phyloP scores from a whole-genome alignment of 2,329 filamentous ascomycete species.

The Pyrenophora graminea region DNA sequence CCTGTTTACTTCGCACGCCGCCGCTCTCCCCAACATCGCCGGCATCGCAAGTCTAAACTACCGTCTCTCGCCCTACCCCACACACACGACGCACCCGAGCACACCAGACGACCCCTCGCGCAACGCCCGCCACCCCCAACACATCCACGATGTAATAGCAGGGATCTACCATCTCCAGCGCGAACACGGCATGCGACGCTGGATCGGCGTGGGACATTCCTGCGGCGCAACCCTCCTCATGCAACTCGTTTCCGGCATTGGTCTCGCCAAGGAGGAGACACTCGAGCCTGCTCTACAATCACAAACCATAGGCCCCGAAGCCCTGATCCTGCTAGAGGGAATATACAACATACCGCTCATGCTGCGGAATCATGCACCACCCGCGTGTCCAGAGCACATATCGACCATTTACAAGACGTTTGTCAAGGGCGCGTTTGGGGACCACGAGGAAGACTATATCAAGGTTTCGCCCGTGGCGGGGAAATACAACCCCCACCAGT shows the following conservation, averaged over 20 bases:
- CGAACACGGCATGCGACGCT: conserved; percentile 53
- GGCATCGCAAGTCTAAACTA: conserved; percentile 69
- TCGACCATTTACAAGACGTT: conserved; percentile 63
- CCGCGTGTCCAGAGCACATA: conserved; percentile 22
- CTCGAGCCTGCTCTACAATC: too few species aligned
- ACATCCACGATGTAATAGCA: conserved; percentile 61
- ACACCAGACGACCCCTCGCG: conserved; percentile 54
- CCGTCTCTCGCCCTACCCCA: conserved; percentile 60
- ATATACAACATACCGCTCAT: conserved; percentile 68
- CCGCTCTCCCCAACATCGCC: conserved; percentile 48
- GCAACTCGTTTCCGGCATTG: conserved; percentile 52
- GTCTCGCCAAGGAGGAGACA: conserved; percentile 3
- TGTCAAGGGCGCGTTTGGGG: conserved; percentile 64
- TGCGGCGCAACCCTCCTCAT: conserved; percentile 67
- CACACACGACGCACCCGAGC: conserved; percentile 51
- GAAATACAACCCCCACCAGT: conserved; percentile 49
- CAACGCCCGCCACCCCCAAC: conserved; percentile 62
- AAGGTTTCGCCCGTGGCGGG: conserved; percentile 57
- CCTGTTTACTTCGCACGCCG: conserved; percentile 31
- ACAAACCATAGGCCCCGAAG: conserved; percentile 30
- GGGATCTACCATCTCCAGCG: conserved; percentile 58
- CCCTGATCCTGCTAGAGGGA: conserved; percentile 66
- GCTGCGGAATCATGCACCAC: conserved; percentile 50
- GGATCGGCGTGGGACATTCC: conserved; percentile 65
- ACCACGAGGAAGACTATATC: conserved; percentile 24